These are phyloP conservation scores for Teunomyces aglyptinius DNA, from an alignment of 805 yeast species.

Conservation along the genomic window DNA sequence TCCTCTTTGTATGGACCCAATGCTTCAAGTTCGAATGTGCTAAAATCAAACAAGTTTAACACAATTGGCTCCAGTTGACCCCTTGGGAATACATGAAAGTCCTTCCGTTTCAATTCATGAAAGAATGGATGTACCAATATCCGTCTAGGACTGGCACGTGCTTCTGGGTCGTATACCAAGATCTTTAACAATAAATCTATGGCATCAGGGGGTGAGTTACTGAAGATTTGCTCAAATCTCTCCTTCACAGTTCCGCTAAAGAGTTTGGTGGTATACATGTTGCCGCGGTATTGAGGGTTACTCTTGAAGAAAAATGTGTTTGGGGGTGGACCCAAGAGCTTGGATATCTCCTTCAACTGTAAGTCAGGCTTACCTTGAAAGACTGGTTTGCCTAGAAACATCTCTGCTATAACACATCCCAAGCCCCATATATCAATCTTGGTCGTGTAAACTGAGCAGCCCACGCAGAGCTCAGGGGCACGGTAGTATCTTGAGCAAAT, in stretches of 20 bases:
- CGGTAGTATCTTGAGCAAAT: slow-evolving; percentile 95
- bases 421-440: slow-evolving; percentile 97
- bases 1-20: slow-evolving; percentile 39
- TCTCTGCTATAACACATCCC: slow-evolving; percentile 95
- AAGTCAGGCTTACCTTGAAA: slow-evolving; percentile 91
- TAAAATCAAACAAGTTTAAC: slow-evolving; percentile 63
- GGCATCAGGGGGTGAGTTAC: slow-evolving; percentile 78
- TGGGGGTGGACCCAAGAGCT: slow-evolving; percentile 84
- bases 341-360: slow-evolving; percentile 87
- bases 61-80: slow-evolving; percentile 42
- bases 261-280: slow-evolving; percentile 64
- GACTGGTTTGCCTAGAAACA: slow-evolving; percentile 88
- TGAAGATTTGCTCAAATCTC: slow-evolving; percentile 47
- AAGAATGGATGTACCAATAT: slow-evolving; percentile 88
- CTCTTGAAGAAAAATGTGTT: slow-evolving; percentile 67
- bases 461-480: slow-evolving; percentile 94
- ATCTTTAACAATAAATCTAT: slow-evolving; percentile 78
- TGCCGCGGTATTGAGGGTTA: slow-evolving; percentile 74
- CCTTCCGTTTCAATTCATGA: slow-evolving; percentile 69
- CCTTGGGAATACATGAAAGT: slow-evolving; percentile 55
- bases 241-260: slow-evolving; percentile 54
- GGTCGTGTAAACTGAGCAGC: slow-evolving; percentile 81
- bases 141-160: slow-evolving; percentile 74
- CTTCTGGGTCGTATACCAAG: slow-evolving; percentile 86
- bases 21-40: slow-evolving; percentile 61